These are phyloP conservation scores for Amaranthus tricolor DNA, from an alignment of 179 eudicot species.

Conservation along the genomic window DNA sequence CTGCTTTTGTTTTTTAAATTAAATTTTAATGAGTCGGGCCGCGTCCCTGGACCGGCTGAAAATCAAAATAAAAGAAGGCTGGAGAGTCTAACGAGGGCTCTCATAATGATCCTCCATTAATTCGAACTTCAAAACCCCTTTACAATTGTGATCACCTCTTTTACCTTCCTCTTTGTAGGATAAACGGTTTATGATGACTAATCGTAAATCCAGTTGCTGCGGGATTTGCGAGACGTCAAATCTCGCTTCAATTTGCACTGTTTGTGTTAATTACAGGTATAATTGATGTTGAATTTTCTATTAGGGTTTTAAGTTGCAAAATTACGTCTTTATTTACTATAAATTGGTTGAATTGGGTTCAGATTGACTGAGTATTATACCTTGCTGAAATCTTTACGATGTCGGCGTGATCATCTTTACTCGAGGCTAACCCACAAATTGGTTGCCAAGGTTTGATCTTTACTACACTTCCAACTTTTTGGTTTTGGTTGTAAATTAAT, in stretches of 20 bases:
- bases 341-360: slow-evolving; percentile 29
- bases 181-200: slow-evolving; percentile 27
- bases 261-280: slow-evolving; percentile 83
- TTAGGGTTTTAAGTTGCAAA: background rate
- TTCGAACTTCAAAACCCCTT: no score
- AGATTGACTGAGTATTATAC: slow-evolving; percentile 76
- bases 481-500: background rate
- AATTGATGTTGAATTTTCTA: background rate
- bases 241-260: slow-evolving; percentile 68
- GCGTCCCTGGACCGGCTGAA: no score
- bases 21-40: no score
- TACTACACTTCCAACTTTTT: background rate
- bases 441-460: slow-evolving; percentile 62
- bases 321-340: background rate
- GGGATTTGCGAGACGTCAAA: slow-evolving; percentile 73
- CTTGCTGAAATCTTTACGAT: slow-evolving; percentile 56
- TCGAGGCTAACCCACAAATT: slow-evolving; percentile 60
- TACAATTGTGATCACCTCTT: no score
- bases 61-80: no score
- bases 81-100: no score
- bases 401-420: slow-evolving; percentile 63
- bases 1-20: no score
- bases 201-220: slow-evolving; percentile 53
- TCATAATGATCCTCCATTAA: no score
- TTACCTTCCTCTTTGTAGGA: no score